These are phyloP conservation scores for Sordariomycetes sp. DNA, from an alignment of 2,329 filamentous ascomycete species.

Conservation along the genomic window DNA sequence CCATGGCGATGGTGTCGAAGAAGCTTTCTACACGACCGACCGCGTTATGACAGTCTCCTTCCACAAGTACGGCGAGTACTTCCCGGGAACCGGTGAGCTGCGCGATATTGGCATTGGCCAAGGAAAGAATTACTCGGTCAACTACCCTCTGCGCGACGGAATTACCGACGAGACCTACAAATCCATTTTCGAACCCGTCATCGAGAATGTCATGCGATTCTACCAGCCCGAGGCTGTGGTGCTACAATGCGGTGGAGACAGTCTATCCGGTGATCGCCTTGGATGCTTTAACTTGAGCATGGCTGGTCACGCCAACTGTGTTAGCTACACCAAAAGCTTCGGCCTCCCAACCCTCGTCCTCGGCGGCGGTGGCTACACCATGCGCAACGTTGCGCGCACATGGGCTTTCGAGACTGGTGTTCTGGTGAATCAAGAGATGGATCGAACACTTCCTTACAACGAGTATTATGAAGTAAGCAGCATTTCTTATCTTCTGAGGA, in stretches of 20 bases:
- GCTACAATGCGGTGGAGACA: slow-evolving; percentile 92
- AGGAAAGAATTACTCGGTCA: slow-evolving; percentile 83
- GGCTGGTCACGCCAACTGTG: slow-evolving; percentile 88
- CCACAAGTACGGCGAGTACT: slow-evolving; percentile 96
- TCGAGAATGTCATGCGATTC: slow-evolving; percentile 75
- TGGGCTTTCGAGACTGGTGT: slow-evolving; percentile 96
- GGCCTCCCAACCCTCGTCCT: slow-evolving; percentile 82
- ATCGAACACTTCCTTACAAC: slow-evolving; percentile 80
- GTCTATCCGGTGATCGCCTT: slow-evolving; percentile 83
- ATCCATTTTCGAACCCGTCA: slow-evolving; percentile 84
- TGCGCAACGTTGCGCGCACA: slow-evolving; percentile 90
- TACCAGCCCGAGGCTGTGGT: slow-evolving; percentile 90
- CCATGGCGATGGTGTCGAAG: slow-evolving; percentile 86
- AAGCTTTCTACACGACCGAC: slow-evolving; percentile 88
- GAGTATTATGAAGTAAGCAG: slow-evolving; percentile 74
- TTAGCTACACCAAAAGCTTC: slow-evolving; percentile 83
- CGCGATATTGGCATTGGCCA: slow-evolving; percentile 79
- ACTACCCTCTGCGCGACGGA: slow-evolving; percentile 84
- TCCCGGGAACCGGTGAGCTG: slow-evolving; percentile 83
- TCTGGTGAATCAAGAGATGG: slow-evolving; percentile 75
- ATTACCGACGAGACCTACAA: slow-evolving; percentile 87
- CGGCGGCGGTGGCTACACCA: slow-evolving; percentile 93
- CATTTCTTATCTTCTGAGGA: slow-evolving; percentile 22
- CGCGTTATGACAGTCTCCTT: slow-evolving; percentile 90
- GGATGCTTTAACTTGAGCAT: slow-evolving; percentile 98